These are phyloP conservation scores for Zasmidium angulare DNA, from an alignment of 2,329 filamentous ascomycete species.

Conservation along the genomic window DNA sequence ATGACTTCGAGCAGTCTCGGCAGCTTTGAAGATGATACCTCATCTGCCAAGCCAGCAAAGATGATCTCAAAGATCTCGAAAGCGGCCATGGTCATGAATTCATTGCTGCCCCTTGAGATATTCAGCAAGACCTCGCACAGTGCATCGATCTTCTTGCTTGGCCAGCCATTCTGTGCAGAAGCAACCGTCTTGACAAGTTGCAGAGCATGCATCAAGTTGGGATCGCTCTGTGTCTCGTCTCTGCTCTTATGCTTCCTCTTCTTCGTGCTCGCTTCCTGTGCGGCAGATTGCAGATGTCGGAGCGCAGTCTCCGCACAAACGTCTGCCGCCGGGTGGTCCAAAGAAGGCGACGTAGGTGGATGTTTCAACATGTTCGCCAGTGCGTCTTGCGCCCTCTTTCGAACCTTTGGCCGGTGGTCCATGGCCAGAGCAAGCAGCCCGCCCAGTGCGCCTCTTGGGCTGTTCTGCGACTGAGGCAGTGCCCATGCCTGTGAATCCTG, in stretches of 20 bases:
- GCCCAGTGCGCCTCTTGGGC: slow-evolving; percentile 82
- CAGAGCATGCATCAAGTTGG: slow-evolving; percentile 83
- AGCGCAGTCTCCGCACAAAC: slow-evolving; percentile 93
- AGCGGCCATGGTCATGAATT: slow-evolving; percentile 92
- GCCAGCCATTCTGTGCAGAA: slow-evolving; percentile 86
- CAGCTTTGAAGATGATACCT: slow-evolving; percentile 84
- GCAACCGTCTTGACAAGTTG: slow-evolving; percentile 91
- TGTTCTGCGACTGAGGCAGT: slow-evolving; percentile 75
- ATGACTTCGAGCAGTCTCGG: slow-evolving; percentile 89
- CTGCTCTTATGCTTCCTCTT: slow-evolving; percentile 58
- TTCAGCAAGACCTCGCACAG: slow-evolving; percentile 85
- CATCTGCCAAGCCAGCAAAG: slow-evolving; percentile 85
- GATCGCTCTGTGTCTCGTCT: slow-evolving; percentile 58
- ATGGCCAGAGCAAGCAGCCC: slow-evolving; percentile 81
- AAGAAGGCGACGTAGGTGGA: slow-evolving; percentile 83
- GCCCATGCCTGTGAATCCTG: slow-evolving; percentile 90
- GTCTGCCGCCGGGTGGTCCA: slow-evolving; percentile 92
- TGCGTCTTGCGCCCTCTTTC: slow-evolving; percentile 89
- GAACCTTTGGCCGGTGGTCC: slow-evolving; percentile 87
- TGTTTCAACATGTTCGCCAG: slow-evolving; percentile 78
- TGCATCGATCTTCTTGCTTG: slow-evolving; percentile 89
- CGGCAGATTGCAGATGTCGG: slow-evolving; percentile 73
- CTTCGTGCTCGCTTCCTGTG: slow-evolving; percentile 70
- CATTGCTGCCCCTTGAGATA: slow-evolving; percentile 86
- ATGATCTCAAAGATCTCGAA: slow-evolving; percentile 98